Evolutionary conservation across 257 asterid species (phyloP).

Genomic region (Marsdenia floribunda): DNA sequence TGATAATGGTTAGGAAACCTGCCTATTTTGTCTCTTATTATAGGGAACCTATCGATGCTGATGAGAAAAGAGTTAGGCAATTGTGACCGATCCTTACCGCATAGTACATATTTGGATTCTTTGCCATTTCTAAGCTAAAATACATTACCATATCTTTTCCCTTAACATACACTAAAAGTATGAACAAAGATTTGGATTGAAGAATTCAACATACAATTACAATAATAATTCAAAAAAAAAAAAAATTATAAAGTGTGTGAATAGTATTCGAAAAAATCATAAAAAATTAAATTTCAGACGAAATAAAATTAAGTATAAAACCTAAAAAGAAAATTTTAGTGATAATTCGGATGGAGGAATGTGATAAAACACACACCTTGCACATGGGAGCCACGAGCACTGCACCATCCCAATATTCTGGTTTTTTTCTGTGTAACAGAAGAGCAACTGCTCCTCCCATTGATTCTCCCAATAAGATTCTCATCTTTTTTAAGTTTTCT

Average conservation of each 20-base stretch:
- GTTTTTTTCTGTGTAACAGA: slow-evolving; percentile 49
- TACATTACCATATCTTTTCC: neutral
- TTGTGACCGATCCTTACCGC: neutral
- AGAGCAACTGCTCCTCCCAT: slow-evolving; percentile 70
- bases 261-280: too few relatives aligned
- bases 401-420: slow-evolving; percentile 63
- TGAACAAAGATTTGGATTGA: neutral
- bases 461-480: slow-evolving; percentile 67
- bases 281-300: too few relatives aligned
- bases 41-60: neutral
- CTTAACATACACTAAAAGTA: neutral
- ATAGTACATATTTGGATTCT: neutral
- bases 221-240: too few relatives aligned
- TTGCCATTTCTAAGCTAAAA: neutral
- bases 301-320: too few relatives aligned
- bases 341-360: neutral
- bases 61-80: neutral
- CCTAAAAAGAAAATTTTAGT: neutral
- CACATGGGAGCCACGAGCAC: slow-evolving; percentile 64
- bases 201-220: too few relatives aligned
- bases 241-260: too few relatives aligned
- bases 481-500: slow-evolving; percentile 49
- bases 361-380: slow-evolving; percentile 31
- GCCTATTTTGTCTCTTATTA: neutral
- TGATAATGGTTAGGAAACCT: neutral